Conservation (phyloP, 495 filamentous ascomycete species). For the Endocarpon pusillum region DNA sequence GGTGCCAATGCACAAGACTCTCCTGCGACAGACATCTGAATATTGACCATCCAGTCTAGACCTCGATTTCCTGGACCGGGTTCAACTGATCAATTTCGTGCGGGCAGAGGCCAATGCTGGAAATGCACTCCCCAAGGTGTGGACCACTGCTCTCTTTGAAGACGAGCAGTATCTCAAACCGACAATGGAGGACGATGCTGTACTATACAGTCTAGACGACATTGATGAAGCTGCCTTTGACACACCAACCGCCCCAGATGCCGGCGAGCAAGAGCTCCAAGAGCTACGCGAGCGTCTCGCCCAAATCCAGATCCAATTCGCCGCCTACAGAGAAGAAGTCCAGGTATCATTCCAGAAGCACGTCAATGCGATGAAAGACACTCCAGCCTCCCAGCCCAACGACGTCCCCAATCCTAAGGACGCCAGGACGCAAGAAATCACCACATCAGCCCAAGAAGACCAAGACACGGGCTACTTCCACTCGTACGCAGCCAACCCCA, state of each 20-base stretch:
- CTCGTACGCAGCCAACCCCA: conserved; percentile 72
- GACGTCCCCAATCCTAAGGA: conserved; percentile 3
- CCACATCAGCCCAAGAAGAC: conserved; percentile 16
- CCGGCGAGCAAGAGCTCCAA: conserved; percentile 14
- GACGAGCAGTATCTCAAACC: conserved; percentile 69
- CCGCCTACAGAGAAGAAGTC: conserved; percentile 53
- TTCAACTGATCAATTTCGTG: conserved; percentile 78
- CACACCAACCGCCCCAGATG: conserved; percentile 10
- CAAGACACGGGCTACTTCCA: conserved; percentile 55
- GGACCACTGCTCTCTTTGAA: conserved; percentile 40
- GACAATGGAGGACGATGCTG: conserved; percentile 74
- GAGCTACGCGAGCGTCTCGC: conserved; percentile 55
- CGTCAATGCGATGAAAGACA: conserved; percentile 15
- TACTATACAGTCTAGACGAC: conserved; percentile 73
- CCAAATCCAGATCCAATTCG: conserved; percentile 46
- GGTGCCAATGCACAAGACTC: conserved; percentile 11
- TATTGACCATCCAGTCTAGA: conserved; percentile 20
- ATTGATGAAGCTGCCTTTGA: conserved; percentile 26
- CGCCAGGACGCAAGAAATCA: conserved; percentile 2
- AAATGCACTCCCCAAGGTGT: conserved; percentile 33
- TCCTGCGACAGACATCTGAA: neutral
- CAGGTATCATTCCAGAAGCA: conserved; percentile 44
- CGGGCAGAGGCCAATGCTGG: conserved; percentile 37
- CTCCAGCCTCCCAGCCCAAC: conserved; percentile 10
- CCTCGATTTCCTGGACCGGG: conserved; percentile 65